These are phyloP conservation scores for Anthoceros angustus DNA, from an alignment of 225 moss, liverwort and hornwort genomes.

Conservation along the genomic window DNA sequence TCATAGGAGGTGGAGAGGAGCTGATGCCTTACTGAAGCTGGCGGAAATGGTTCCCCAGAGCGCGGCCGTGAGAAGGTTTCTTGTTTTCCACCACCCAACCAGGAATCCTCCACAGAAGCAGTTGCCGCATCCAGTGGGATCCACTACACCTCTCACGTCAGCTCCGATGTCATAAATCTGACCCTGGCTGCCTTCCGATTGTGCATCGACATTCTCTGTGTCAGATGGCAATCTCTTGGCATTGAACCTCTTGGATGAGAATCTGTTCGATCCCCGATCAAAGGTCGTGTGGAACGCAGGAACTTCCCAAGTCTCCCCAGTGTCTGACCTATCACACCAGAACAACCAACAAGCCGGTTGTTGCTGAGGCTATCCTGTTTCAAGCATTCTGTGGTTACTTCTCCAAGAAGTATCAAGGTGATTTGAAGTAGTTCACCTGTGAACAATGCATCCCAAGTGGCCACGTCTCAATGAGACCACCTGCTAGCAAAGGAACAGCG, in stretches of 20 bases:
- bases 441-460: constrained; percentile 66
- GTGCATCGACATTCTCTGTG: constrained; percentile 7
- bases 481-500: constrained; percentile 21
- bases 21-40: constrained; percentile 52
- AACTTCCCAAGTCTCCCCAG: constrained; percentile 80
- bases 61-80: constrained; percentile 49
- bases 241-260: background rate
- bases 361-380: too few species aligned
- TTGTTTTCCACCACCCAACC: constrained; percentile 51
- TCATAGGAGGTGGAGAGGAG: background rate
- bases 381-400: too few species aligned
- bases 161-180: constrained; percentile 19
- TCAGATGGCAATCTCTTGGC: background rate
- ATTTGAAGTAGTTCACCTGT: constrained; percentile 30
- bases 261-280: background rate
- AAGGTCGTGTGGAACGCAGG: constrained; percentile 56
- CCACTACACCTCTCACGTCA: constrained; percentile 35
- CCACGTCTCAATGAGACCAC: constrained; percentile 77
- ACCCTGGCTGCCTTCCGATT: constrained; percentile 1
- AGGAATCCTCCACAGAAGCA: constrained; percentile 79
- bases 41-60: constrained; percentile 74
- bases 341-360: background rate
- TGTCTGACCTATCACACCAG: constrained; percentile 38
- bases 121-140: constrained; percentile 92
- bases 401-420: too few species aligned